These are phyloP conservation scores for Eucalyptus urophylla DNA, from an alignment of 345 rosid genomes.

Conservation along the genomic window DNA sequence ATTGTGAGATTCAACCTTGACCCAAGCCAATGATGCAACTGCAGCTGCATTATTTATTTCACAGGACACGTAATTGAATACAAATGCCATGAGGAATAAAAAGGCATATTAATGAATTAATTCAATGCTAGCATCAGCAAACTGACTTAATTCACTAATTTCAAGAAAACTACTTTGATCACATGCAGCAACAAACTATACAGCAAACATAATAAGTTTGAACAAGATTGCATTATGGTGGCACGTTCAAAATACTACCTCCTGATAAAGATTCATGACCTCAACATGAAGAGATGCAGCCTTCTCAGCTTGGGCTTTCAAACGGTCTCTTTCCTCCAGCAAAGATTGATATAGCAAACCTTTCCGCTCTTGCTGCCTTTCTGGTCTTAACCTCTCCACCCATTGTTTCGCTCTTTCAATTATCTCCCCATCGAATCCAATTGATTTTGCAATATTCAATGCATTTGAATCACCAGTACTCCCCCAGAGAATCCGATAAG, in stretches of 20 bases:
- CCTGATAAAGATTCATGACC: constrained; percentile 42
- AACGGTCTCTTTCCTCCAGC: constrained; percentile 54
- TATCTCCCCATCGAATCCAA: constrained; percentile 58
- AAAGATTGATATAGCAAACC: constrained; percentile 64
- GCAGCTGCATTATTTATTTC: not conserved
- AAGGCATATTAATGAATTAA: not conserved
- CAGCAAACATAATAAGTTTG: not conserved
- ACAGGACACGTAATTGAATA: not conserved
- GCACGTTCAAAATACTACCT: constrained; percentile 28
- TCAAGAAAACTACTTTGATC: not conserved
- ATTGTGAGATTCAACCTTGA: not conserved
- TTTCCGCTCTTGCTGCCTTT: constrained; percentile 50
- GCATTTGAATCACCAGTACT: constrained; percentile 83
- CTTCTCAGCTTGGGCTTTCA: constrained; percentile 48
- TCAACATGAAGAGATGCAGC: constrained; percentile 51
- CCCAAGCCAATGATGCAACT: not conserved
- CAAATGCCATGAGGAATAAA: not conserved
- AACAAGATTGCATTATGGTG: not conserved
- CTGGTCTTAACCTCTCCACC: constrained; percentile 69
- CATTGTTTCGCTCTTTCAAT: constrained; percentile 55
- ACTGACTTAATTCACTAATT: not conserved
- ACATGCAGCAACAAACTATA: not conserved
- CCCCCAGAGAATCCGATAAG: constrained; percentile 79
- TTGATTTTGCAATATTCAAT: constrained; percentile 59
- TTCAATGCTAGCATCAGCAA: not conserved